Evolutionary conservation across 208 protist genomes (phyloP).

Genomic region (Crithidia thermophila): DNA sequence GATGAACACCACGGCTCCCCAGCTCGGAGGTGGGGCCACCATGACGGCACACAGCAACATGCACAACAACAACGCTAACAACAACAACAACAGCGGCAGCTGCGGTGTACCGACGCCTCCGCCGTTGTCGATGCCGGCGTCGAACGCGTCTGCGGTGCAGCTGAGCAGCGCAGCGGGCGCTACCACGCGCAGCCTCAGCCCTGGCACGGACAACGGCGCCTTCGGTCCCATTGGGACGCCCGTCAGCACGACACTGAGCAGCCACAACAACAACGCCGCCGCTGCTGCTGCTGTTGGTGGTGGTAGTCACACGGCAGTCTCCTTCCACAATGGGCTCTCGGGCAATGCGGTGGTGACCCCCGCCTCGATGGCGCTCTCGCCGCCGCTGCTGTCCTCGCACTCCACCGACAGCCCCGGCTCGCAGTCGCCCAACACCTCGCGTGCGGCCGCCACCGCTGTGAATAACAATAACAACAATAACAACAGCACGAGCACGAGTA

Average conservation of each 20-base stretch:
- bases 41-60: background rate
- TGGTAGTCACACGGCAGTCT: too few relatives aligned
- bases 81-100: background rate
- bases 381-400: slow-evolving; percentile 23
- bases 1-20: background rate
- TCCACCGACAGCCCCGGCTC: slow-evolving; percentile 26
- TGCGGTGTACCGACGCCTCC: background rate
- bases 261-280: background rate
- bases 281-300: too few relatives aligned
- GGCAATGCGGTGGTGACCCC: slow-evolving; percentile 3
- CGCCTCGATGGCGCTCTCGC: slow-evolving; percentile 21
- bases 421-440: slow-evolving; percentile 7
- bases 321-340: background rate
- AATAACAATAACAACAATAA: background rate
- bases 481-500: too few relatives aligned
- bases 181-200: slow-evolving; percentile 15
- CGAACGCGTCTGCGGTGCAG: background rate
- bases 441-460: background rate
- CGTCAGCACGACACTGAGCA: background rate
- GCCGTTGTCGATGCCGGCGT: background rate
- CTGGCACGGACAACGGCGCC: slow-evolving; percentile 5
- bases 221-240: slow-evolving; percentile 28
- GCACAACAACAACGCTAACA: background rate
- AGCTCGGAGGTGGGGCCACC: background rate
- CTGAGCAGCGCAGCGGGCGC: background rate